phyloP scores from a whole-genome alignment of 2,329 filamentous ascomycete genomes.

The Penicillium sp. region DNA sequence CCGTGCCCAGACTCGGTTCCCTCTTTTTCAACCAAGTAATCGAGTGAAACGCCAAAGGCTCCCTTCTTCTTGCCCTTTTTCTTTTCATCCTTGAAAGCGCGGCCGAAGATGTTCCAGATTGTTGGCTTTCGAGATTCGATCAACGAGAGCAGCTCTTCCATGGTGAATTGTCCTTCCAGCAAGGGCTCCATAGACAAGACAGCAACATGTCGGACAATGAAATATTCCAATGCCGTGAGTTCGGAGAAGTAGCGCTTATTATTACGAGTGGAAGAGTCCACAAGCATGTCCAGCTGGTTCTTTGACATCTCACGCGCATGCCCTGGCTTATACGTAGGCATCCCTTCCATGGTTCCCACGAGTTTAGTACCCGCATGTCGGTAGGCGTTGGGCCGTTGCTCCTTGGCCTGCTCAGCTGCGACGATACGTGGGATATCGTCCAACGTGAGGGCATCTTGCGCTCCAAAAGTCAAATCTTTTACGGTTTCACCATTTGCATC shows the following conservation, averaged over 20 bases:
- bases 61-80: slow-evolving; percentile 87
- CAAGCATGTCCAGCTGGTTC: slow-evolving; percentile 51
- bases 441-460: slow-evolving; percentile 87
- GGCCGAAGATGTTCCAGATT: slow-evolving; percentile 98
- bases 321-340: slow-evolving; percentile 69
- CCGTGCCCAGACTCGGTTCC: slow-evolving; percentile 98
- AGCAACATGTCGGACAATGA: slow-evolving; percentile 93
- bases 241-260: slow-evolving; percentile 96
- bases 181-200: slow-evolving; percentile 94
- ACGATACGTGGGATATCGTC: slow-evolving; percentile 97
- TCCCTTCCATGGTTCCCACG: slow-evolving; percentile 59
- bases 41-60: slow-evolving; percentile 86
- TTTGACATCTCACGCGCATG: slow-evolving; percentile 69
- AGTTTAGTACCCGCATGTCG: slow-evolving; percentile 74
- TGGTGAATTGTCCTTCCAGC: slow-evolving; percentile 84
- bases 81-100: slow-evolving; percentile 78
- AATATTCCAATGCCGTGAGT: slow-evolving; percentile 91
- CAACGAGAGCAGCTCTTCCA: slow-evolving; percentile 87
- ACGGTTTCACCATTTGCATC: slow-evolving; percentile 70
- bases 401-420: slow-evolving; percentile 90
- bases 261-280: slow-evolving; percentile 60
- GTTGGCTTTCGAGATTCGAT: slow-evolving; percentile 93
- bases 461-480: slow-evolving; percentile 82
- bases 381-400: slow-evolving; percentile 81
- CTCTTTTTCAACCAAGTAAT: slow-evolving; percentile 86